Percentiles rank a stretch among this genome's conserved stretches.
These are phyloP conservation scores for Seiridium cupressi DNA, from an alignment of 2,329 filamentous ascomycete genomes.

Conservation along the genomic window DNA sequence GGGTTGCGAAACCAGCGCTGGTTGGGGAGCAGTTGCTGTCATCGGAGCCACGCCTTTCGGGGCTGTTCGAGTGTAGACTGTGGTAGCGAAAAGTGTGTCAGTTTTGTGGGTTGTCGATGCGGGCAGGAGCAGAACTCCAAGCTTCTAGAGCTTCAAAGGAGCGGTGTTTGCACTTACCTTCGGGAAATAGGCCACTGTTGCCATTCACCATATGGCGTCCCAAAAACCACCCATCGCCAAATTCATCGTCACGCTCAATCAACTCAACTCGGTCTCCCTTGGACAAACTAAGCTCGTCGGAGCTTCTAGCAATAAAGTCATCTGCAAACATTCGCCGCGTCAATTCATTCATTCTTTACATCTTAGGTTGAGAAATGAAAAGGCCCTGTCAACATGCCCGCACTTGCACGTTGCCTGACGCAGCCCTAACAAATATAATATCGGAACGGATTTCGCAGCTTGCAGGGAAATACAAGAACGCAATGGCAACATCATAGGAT, in stretches of 20 bases:
- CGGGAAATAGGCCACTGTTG: conserved; percentile 77
- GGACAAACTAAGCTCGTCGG: conserved; percentile 84
- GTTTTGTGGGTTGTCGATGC: background rate
- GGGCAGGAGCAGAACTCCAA: background rate
- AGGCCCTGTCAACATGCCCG: no score
- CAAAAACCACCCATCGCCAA: conserved; percentile 84
- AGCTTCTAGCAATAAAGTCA: conserved; percentile 87
- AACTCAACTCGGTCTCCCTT: conserved; percentile 84
- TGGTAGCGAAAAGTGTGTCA: background rate
- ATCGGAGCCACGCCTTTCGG: conserved; percentile 40
- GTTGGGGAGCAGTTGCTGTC: conserved; percentile 19
- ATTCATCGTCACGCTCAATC: conserved; percentile 83
- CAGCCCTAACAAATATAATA: no score
- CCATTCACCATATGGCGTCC: conserved; percentile 71
- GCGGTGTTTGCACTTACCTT: conserved; percentile 52
- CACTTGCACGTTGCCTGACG: background rate
- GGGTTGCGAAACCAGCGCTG: conserved; percentile 17
- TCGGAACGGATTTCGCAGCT: background rate
- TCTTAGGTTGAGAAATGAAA: background rate
- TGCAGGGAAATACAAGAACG: background rate
- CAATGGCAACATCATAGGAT: background rate
- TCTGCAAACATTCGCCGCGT: conserved; percentile 50
- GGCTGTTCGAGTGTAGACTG: conserved; percentile 61
- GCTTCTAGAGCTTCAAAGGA: background rate
- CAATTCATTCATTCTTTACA: conserved; percentile 3